A percentile compares a stretch with the other conserved stretches of the same genome.
Conservation (phyloP, 2,329 filamentous ascomycete genomes). For the Trichoderma endophyticum region DNA sequence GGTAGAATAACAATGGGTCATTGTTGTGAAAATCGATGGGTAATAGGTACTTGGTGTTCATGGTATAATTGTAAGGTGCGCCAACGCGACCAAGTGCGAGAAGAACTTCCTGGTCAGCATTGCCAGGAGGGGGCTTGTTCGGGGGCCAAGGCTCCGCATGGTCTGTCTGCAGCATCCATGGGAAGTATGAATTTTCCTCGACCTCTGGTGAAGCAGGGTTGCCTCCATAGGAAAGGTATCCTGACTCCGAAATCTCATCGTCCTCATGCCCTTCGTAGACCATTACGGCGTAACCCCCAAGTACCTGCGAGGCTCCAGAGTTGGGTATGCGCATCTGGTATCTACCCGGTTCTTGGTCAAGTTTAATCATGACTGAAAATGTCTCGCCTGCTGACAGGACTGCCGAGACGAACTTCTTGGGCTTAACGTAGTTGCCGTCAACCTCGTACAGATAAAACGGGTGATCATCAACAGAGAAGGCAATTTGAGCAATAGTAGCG, state of each 20-base stretch:
- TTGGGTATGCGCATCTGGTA: slow-evolving; percentile 56
- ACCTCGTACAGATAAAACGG: slow-evolving; percentile 53
- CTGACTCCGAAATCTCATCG: slow-evolving; percentile 21
- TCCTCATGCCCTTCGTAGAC: background rate
- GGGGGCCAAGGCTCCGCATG: slow-evolving; percentile 44
- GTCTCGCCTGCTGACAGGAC: slow-evolving; percentile 50
- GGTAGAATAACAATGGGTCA: slow-evolving; percentile 43
- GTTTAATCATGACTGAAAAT: slow-evolving; percentile 47
- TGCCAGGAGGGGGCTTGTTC: slow-evolving; percentile 38
- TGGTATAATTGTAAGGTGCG: slow-evolving; percentile 50
- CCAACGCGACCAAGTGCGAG: slow-evolving; percentile 41
- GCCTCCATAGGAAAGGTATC: slow-evolving; percentile 37
- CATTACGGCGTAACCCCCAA: slow-evolving; percentile 44
- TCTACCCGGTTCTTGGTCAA: slow-evolving; percentile 45
- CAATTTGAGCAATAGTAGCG: slow-evolving; percentile 43
- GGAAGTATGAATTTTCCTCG: slow-evolving; percentile 36
- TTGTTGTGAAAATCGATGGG: slow-evolving; percentile 35
- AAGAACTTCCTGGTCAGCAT: slow-evolving; percentile 45
- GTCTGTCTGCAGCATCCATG: slow-evolving; percentile 31
- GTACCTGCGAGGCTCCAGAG: slow-evolving; percentile 51
- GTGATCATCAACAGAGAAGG: slow-evolving; percentile 50
- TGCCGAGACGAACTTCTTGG: slow-evolving; percentile 47
- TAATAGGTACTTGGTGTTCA: slow-evolving; percentile 46
- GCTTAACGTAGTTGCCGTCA: slow-evolving; percentile 53
- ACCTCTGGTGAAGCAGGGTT: background rate